Percentiles rank a stretch among this genome's conserved stretches.
Evolutionary conservation across 2,329 filamentous ascomycete genomes (phyloP).

Genomic region (Paraconiothyrium sp.): DNA sequence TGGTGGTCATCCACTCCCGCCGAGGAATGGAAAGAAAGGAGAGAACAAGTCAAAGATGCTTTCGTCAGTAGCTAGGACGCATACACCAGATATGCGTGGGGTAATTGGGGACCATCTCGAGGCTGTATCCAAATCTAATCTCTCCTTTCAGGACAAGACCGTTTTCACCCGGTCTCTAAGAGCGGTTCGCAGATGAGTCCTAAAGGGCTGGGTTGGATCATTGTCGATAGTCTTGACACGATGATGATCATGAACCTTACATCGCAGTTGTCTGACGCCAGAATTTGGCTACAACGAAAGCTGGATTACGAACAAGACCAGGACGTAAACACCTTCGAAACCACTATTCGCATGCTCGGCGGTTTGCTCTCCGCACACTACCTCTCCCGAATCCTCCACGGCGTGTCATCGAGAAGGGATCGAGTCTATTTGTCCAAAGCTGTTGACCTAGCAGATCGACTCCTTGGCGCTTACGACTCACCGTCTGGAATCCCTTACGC

Average conservation of each 20-base stretch:
- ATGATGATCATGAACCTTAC: slow-evolving; percentile 99
- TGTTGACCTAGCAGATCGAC: slow-evolving; percentile 85
- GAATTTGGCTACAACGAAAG: slow-evolving; percentile 85
- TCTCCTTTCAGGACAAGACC: slow-evolving; percentile 68
- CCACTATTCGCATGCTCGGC: slow-evolving; percentile 95
- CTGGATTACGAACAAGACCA: slow-evolving; percentile 90
- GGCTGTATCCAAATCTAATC: slow-evolving; percentile 28
- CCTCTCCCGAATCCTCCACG: slow-evolving; percentile 80
- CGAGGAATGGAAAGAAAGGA: slow-evolving; percentile 78
- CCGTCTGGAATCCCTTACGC: slow-evolving; percentile 87
- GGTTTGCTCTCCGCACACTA: slow-evolving; percentile 94
- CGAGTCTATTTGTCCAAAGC: slow-evolving; percentile 97
- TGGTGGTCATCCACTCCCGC: slow-evolving; percentile 1
- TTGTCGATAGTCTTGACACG: slow-evolving; percentile 93
- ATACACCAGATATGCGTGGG: slow-evolving; percentile 94
- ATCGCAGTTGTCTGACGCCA: slow-evolving; percentile 79
- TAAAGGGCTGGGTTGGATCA: slow-evolving; percentile 95
- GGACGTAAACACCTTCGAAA: slow-evolving; percentile 97
- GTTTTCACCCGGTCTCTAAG: slow-evolving; percentile 85
- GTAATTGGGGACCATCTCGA: slow-evolving; percentile 60
- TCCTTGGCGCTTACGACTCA: slow-evolving; percentile 88
- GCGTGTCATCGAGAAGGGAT: slow-evolving; percentile 81
- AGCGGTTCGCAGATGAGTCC: slow-evolving; percentile 81
- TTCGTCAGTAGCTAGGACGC: slow-evolving; percentile 92
- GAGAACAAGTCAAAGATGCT: slow-evolving; percentile 84